phyloP scores from a whole-genome alignment of 257 asterid species.

The Lycium ferocissimum region DNA sequence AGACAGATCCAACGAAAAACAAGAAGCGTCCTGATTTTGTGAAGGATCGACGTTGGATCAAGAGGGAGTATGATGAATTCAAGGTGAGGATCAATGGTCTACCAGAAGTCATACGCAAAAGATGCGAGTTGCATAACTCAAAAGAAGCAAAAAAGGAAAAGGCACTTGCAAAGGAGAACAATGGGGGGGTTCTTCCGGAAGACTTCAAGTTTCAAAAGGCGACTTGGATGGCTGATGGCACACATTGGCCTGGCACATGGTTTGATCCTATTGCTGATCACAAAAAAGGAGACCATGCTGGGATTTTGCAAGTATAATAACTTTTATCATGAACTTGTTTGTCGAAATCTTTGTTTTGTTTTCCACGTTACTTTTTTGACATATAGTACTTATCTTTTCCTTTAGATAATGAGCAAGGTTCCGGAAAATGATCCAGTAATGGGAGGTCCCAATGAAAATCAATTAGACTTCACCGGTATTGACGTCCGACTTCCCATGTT shows the following conservation, averaged over 20 bases:
- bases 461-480: slow-evolving; percentile 74
- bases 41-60: slow-evolving; percentile 95
- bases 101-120: slow-evolving; percentile 71
- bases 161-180: slow-evolving; percentile 53
- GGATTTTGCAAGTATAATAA: slow-evolving; percentile 75
- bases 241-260: slow-evolving; percentile 99
- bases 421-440: slow-evolving; percentile 78
- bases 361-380: not conserved
- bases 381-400: not conserved
- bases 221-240: slow-evolving; percentile 99
- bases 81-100: slow-evolving; percentile 92
- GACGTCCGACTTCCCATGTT: slow-evolving; percentile 90
- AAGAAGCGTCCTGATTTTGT: slow-evolving; percentile 85
- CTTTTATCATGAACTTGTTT: not conserved
- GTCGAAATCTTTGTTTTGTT: not conserved
- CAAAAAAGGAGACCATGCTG: slow-evolving; percentile 88
- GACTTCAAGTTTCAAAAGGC: slow-evolving; percentile 55
- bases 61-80: slow-evolving; percentile 95
- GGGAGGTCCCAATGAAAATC: slow-evolving; percentile 77
- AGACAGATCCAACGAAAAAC: slow-evolving; percentile 81
- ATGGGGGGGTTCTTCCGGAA: slow-evolving; percentile 55
- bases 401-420: slow-evolving; percentile 92
- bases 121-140: slow-evolving; percentile 72
- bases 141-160: slow-evolving; percentile 61
- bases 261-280: slow-evolving; percentile 64